A percentile compares a stretch with the other conserved stretches of the same genome.
phyloP scores from a whole-genome alignment of 805 yeast genomes.

The Metahyphopichia silvanorum region DNA sequence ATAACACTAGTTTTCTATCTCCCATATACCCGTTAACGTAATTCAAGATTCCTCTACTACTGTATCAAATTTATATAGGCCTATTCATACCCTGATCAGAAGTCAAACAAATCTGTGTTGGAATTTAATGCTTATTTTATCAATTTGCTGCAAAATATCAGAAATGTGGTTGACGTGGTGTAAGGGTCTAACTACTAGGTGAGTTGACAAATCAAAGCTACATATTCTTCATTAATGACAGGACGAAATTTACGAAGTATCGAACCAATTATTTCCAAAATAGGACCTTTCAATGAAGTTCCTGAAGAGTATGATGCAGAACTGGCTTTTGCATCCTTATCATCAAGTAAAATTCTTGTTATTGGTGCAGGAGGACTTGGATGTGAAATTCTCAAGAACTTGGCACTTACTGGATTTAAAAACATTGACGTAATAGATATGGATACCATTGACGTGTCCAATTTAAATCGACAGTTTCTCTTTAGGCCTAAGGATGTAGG shows the following conservation, averaged over 20 bases:
- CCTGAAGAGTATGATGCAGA: conserved; percentile 27
- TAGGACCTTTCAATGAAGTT: conserved; percentile 41
- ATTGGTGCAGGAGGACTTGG: conserved; percentile 86
- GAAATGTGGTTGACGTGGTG: neutral
- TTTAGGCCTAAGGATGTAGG: conserved; percentile 64
- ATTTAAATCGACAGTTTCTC: conserved; percentile 72
- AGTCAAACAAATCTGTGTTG: too few species aligned
- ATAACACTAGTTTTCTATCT: too few species aligned
- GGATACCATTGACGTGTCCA: conserved; percentile 80
- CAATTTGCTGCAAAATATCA: too few species aligned
- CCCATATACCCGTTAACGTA: too few species aligned
- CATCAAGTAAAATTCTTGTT: conserved; percentile 29
- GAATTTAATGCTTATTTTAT: too few species aligned
- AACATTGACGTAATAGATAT: conserved; percentile 70
- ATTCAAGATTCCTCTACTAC: too few species aligned
- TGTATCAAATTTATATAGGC: too few species aligned
- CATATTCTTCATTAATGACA: neutral
- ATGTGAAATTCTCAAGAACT: conserved; percentile 72
- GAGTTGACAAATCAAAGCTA: neutral
- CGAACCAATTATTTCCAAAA: conserved; percentile 14
- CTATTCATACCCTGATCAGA: too few species aligned
- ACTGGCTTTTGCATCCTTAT: conserved; percentile 20
- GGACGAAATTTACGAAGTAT: conserved; percentile 3
- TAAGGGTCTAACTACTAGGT: neutral
- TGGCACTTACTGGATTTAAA: conserved; percentile 66